Base-by-base conservation (phyloP, 2,329 filamentous ascomycete species). In the Alternaria sp. region DNA sequence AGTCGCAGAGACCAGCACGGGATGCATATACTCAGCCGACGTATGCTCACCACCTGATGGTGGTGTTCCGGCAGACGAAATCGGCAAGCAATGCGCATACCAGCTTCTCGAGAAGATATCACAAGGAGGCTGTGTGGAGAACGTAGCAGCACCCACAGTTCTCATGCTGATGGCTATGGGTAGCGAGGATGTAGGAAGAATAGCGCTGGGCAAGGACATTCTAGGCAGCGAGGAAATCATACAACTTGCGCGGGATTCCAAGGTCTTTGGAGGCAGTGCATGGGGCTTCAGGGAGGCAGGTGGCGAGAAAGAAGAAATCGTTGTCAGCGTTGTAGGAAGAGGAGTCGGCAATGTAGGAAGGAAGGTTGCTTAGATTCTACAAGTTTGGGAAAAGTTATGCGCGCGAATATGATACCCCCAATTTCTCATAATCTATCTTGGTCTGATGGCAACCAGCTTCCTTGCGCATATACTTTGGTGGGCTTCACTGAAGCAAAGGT, bases 151-250 rank as follows among this genome's bases (percentile, higher is more conserved):
- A 5, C 84, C 87, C 3, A 94, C 90, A 0, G 85, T 97, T 65
- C 79, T 99, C 54, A 91, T 89, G 18, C 83, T 99, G 64, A 99
- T 99, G 95, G 93, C 94, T 34, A 98, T 99, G 95, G 95, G 95
- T 0, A 92, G 91, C 1, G 95, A 98, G 76, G 95, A 99, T 78
- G 93, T 99, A 14, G 95, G 95, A 5, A 87, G 95, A 60, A 78
- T 99, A 67, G 87, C 92, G 64, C 76, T 99, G 59, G 93, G 94
- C 32, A 89, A 88, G 70, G 91, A 94, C 47, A 88, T 97, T 0
- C 80, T 98, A 46, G 94, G 89, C 0, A 91, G 89, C 3, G 92
- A 97, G 75, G 90, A 92, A 61, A 83, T 93, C 54, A 86, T 99
- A 57, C 88, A 88, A 51, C 81, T 97, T 54, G 94, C 92, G 11